Evolutionary conservation across 2,329 filamentous ascomycete genomes (phyloP).

Genomic region (Colletotrichum magnum): DNA sequence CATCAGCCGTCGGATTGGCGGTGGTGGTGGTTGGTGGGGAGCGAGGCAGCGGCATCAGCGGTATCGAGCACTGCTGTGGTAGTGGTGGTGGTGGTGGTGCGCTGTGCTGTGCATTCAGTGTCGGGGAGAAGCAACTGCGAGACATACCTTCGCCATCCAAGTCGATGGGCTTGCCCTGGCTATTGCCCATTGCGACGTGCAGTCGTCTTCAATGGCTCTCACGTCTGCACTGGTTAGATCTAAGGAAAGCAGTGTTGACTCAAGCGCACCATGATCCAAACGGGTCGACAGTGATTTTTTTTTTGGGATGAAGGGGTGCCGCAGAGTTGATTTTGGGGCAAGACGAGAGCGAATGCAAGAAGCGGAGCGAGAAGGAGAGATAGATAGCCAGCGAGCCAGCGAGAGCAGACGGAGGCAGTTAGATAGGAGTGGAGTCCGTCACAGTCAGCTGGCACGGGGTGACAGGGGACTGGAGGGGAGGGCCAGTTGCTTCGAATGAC

Average conservation of each 20-base stretch:
- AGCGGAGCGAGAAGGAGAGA: slow-evolving; percentile 37
- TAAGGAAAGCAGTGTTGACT: slow-evolving; percentile 29
- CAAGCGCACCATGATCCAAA: slow-evolving; percentile 39
- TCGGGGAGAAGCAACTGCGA: slow-evolving; percentile 19
- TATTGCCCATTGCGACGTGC: slow-evolving; percentile 83
- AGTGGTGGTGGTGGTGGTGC: neutral
- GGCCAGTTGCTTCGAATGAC: slow-evolving; percentile 37
- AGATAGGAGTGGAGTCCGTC: slow-evolving; percentile 40
- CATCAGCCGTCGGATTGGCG: neutral
- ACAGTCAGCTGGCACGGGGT: slow-evolving; percentile 41
- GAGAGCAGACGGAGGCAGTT: slow-evolving; percentile 36
- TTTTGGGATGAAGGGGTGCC: slow-evolving; percentile 27
- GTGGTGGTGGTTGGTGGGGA: slow-evolving; percentile 1
- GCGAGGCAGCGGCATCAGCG: slow-evolving; percentile 4
- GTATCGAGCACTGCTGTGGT: slow-evolving; percentile 3
- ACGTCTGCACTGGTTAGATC: slow-evolving; percentile 40
- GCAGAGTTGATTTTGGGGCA: slow-evolving; percentile 21
- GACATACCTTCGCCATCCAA: slow-evolving; percentile 90
- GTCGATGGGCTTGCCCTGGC: slow-evolving; percentile 92
- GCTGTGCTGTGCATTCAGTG: slow-evolving; percentile 9
- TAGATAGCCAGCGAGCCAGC: slow-evolving; percentile 10
- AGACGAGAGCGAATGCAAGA: slow-evolving; percentile 30
- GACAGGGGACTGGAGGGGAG: slow-evolving; percentile 29
- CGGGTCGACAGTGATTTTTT: slow-evolving; percentile 7
- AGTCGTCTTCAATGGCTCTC: slow-evolving; percentile 39